A percentile compares a stretch with the other conserved stretches of the same genome.
Conservation (phyloP, 129 eudicot species). For the Silybum marianum region DNA sequence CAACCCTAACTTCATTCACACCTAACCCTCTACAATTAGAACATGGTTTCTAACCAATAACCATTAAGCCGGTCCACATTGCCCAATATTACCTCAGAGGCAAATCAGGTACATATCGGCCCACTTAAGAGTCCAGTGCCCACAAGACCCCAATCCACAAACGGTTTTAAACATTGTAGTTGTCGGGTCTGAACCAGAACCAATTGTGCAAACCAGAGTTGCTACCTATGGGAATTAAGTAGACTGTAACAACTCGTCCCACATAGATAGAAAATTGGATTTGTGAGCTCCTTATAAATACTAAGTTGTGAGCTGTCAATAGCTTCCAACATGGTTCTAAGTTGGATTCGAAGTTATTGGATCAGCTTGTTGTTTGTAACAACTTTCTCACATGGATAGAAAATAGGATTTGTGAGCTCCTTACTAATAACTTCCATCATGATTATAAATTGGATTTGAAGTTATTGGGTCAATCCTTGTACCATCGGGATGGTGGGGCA, state of each 20-base stretch:
- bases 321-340: too few species aligned
- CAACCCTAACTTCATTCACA: conserved; percentile 36
- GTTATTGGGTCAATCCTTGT: too few species aligned
- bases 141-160: not conserved
- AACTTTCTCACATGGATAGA: too few species aligned
- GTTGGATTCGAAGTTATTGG: too few species aligned
- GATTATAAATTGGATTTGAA: too few species aligned
- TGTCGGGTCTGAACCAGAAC: not conserved
- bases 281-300: too few species aligned
- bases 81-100: not conserved
- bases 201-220: not conserved
- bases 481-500: too few species aligned
- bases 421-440: too few species aligned
- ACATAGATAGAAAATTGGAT: too few species aligned
- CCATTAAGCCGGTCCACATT: not conserved
- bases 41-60: not conserved
- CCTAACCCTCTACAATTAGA: conserved; percentile 33
- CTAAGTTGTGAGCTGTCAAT: too few species aligned
- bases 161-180: not conserved
- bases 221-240: not conserved
- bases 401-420: too few species aligned
- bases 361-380: too few species aligned
- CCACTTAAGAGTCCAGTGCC: not conserved
- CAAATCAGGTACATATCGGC: not conserved
- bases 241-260: not conserved